phyloP scores from a whole-genome alignment of 2,329 filamentous ascomycete species.

The Sporothrix schenckii region DNA sequence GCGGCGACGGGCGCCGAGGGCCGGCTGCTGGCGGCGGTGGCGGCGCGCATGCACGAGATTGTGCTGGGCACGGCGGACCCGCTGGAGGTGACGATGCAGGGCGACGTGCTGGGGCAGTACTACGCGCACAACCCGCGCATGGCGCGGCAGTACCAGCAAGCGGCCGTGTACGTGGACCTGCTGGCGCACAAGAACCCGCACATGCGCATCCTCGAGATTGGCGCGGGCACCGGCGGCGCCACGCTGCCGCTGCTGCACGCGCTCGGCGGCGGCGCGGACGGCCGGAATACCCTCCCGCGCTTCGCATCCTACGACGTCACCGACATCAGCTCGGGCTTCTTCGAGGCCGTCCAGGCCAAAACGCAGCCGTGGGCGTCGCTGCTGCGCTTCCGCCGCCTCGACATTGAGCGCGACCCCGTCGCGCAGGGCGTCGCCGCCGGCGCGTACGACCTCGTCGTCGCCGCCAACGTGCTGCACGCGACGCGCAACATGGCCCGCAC shows the following conservation, averaged over 20 bases:
- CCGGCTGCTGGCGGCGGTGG: slow-evolving; percentile 32
- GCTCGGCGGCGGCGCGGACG: slow-evolving; percentile 29
- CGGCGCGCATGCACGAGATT: slow-evolving; percentile 37
- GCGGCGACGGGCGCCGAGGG: slow-evolving; percentile 32
- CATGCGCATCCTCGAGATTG: slow-evolving; percentile 46
- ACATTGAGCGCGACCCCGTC: slow-evolving; percentile 42
- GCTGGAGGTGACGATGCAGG: slow-evolving; percentile 40
- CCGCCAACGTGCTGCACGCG: slow-evolving; percentile 43
- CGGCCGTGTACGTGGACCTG: slow-evolving; percentile 34
- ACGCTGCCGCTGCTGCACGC: slow-evolving; percentile 37
- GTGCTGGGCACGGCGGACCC: slow-evolving; percentile 39
- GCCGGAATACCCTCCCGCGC: slow-evolving; percentile 18
- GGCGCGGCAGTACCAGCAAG: slow-evolving; percentile 37
- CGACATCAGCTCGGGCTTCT: slow-evolving; percentile 47
- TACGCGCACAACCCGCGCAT: slow-evolving; percentile 37
- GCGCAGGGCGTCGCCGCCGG: slow-evolving; percentile 43
- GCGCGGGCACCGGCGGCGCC: slow-evolving; percentile 43
- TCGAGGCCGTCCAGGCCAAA: slow-evolving; percentile 43
- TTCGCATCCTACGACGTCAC: slow-evolving; percentile 47
- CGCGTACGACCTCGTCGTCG: slow-evolving; percentile 44
- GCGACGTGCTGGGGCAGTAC: slow-evolving; percentile 37
- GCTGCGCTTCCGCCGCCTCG: slow-evolving; percentile 35
- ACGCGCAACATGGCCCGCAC: slow-evolving; percentile 39
- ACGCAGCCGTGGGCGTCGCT: slow-evolving; percentile 37
- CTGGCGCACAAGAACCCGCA: slow-evolving; percentile 39